Percentiles rank a stretch among this genome's conserved stretches.
Evolutionary conservation across 495 filamentous ascomycete species (phyloP).

Genomic region (Astrothelium subdiscretum): DNA sequence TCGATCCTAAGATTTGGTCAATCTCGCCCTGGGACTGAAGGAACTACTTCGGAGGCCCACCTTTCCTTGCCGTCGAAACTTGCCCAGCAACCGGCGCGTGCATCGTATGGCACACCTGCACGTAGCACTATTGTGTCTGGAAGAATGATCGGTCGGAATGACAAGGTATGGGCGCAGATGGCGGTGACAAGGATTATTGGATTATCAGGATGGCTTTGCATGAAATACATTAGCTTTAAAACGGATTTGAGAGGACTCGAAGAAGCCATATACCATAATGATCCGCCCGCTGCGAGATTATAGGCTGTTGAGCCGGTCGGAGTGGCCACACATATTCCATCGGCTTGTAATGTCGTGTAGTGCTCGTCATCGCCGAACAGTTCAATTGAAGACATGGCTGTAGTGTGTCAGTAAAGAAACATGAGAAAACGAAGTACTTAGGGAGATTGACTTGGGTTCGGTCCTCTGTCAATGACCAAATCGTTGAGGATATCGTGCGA

Average conservation of each 20-base stretch:
- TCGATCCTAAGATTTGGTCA: slow-evolving; percentile 45
- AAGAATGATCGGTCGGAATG: slow-evolving; percentile 89
- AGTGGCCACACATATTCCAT: slow-evolving; percentile 83
- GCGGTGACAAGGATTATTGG: slow-evolving; percentile 91
- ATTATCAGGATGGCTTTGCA: slow-evolving; percentile 67
- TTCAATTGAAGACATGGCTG: slow-evolving; percentile 68
- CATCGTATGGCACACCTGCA: slow-evolving; percentile 85
- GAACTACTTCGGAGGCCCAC: slow-evolving; percentile 20
- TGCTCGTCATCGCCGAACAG: slow-evolving; percentile 94
- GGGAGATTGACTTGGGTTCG: slow-evolving; percentile 62
- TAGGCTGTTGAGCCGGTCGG: slow-evolving; percentile 94
- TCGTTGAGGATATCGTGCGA: slow-evolving; percentile 89
- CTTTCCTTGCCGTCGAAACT: slow-evolving; percentile 92
- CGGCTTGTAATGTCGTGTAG: slow-evolving; percentile 76
- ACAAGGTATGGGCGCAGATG: slow-evolving; percentile 92
- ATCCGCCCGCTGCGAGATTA: slow-evolving; percentile 91
- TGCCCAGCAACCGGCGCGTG: slow-evolving; percentile 81
- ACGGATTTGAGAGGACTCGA: background rate
- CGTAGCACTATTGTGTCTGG: slow-evolving; percentile 90
- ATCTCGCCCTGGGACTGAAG: background rate
- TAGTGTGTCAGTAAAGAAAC: background rate
- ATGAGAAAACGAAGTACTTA: background rate
- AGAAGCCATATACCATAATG: slow-evolving; percentile 45
- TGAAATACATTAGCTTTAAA: background rate
- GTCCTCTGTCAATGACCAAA: slow-evolving; percentile 79